Percentiles rank a stretch among this genome's conserved stretches.
Evolutionary conservation across 805 yeast genomes (phyloP).

Genomic region (Spathaspora gorwiae): DNA sequence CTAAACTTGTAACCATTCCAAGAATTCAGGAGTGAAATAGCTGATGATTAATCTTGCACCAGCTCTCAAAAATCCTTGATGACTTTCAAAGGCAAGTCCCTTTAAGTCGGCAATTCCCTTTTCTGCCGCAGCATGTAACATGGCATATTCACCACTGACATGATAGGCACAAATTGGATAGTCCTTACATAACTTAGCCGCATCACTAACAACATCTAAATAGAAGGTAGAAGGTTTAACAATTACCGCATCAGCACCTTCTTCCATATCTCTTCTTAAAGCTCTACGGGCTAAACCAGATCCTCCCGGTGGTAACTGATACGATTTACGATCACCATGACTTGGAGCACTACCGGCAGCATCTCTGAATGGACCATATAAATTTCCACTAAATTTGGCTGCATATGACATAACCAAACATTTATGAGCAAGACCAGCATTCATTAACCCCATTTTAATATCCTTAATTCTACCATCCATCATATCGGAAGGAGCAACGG

Average conservation of each 20-base stretch:
- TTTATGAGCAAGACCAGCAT: slow-evolving; percentile 78
- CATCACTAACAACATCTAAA: slow-evolving; percentile 85
- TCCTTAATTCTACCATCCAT: slow-evolving; percentile 90
- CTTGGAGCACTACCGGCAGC: slow-evolving; percentile 93
- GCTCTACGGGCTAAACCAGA: slow-evolving; percentile 94
- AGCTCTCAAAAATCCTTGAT: slow-evolving; percentile 88
- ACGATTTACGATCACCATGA: slow-evolving; percentile 85
- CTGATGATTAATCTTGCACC: slow-evolving; percentile 91
- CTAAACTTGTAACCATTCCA: slow-evolving; percentile 68
- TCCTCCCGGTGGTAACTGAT: slow-evolving; percentile 91
- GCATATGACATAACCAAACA: slow-evolving; percentile 89
- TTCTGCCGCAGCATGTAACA: slow-evolving; percentile 98
- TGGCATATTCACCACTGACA: slow-evolving; percentile 95
- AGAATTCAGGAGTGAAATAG: slow-evolving; percentile 91
- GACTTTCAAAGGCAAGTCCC: slow-evolving; percentile 78
- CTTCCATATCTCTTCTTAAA: slow-evolving; percentile 73
- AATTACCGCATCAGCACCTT: slow-evolving; percentile 94
- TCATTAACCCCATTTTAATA: slow-evolving; percentile 79
- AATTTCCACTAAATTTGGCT: slow-evolving; percentile 86
- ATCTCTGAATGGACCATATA: slow-evolving; percentile 97
- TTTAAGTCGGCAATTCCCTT: slow-evolving; percentile 87
- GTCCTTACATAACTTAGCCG: slow-evolving; percentile 73
- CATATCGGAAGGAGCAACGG: slow-evolving; percentile 97
- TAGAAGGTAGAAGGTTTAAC: slow-evolving; percentile 96
- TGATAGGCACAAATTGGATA: slow-evolving; percentile 93